These are phyloP conservation scores for Groenewaldozyma sp. DNA, from an alignment of 1,139 yeast genomes.

Conservation along the genomic window DNA sequence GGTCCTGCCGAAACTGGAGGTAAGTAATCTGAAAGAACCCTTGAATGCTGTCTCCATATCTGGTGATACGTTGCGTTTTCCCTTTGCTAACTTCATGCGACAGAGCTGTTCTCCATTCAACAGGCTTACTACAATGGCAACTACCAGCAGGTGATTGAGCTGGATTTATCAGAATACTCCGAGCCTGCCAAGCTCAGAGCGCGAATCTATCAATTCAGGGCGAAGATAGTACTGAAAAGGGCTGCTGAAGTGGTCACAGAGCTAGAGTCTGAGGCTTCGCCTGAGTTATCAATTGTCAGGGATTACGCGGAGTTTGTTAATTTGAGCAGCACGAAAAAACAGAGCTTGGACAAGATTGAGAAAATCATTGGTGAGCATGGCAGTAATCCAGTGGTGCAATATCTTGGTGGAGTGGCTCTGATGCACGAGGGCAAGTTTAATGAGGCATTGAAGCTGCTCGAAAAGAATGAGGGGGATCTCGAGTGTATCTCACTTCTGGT, in stretches of 20 bases:
- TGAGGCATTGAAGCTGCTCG: slow-evolving; percentile 29
- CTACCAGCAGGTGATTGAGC: slow-evolving; percentile 26
- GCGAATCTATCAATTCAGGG: slow-evolving; percentile 27
- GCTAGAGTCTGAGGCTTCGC: slow-evolving; percentile 12
- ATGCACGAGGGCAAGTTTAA: slow-evolving; percentile 23
- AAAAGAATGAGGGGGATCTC: slow-evolving; percentile 25
- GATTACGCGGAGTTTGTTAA: slow-evolving; percentile 18
- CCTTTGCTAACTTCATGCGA: too few species aligned
- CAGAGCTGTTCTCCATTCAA: slow-evolving; percentile 30
- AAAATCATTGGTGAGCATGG: slow-evolving; percentile 13
- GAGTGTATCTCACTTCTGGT: slow-evolving; percentile 31
- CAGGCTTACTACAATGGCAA: slow-evolving; percentile 35
- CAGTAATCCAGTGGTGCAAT: slow-evolving; percentile 25
- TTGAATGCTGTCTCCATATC: too few species aligned
- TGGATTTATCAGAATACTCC: slow-evolving; percentile 21
- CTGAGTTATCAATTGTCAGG: slow-evolving; percentile 16
- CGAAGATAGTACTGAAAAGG: slow-evolving; percentile 29
- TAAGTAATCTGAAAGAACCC: too few species aligned
- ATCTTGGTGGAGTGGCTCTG: slow-evolving; percentile 28
- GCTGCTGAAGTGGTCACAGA: slow-evolving; percentile 25
- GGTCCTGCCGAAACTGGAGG: too few species aligned
- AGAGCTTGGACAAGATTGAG: slow-evolving; percentile 20
- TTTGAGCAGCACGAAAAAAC: slow-evolving; percentile 12
- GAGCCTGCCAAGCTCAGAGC: slow-evolving; percentile 23
- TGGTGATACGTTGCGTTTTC: too few species aligned